Conservation (phyloP, 1,284 basidiomycete species). For the Ustilago cynodontis region DNA sequence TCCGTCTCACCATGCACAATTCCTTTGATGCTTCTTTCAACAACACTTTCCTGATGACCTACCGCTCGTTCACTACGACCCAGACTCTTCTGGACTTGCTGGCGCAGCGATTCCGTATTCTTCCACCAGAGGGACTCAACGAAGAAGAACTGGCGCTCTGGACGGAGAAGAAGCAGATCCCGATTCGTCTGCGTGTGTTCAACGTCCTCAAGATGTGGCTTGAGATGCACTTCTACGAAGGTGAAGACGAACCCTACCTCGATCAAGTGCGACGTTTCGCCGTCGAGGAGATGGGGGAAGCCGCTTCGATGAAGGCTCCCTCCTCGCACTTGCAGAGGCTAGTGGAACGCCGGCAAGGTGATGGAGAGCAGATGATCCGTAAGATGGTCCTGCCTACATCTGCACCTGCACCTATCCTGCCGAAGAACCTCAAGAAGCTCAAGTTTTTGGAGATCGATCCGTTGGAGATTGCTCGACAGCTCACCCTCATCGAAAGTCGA, state of each 20-base stretch:
- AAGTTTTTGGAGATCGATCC: constrained; percentile 90
- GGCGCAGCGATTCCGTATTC: constrained; percentile 83
- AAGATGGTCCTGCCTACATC: constrained; percentile 64
- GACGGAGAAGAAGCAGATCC: constrained; percentile 87
- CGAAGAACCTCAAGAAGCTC: constrained; percentile 80
- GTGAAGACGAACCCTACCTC: constrained; percentile 69
- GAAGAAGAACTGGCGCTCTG: constrained; percentile 81
- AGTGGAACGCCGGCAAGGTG: constrained; percentile 68
- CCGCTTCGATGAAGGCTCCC: constrained; percentile 50
- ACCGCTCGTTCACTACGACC: constrained; percentile 91
- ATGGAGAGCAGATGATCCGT: constrained; percentile 59
- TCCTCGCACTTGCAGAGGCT: constrained; percentile 68
- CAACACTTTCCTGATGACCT: constrained; percentile 95
- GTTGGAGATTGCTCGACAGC: constrained; percentile 89
- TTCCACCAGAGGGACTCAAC: constrained; percentile 79
- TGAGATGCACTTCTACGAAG: constrained; percentile 70
- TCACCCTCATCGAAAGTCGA: constrained; percentile 91
- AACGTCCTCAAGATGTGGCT: constrained; percentile 72
- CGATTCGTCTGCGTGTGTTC: constrained; percentile 76
- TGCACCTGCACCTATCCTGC: constrained; percentile 77
- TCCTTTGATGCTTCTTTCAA: constrained; percentile 80
- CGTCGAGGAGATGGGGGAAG: constrained; percentile 62
- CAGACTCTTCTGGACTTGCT: constrained; percentile 89
- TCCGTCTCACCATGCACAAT: constrained; percentile 86
- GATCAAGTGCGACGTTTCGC: constrained; percentile 69